Evolutionary conservation across 495 filamentous ascomycete species (phyloP).

Genomic region (Cercophora newfieldiana): DNA sequence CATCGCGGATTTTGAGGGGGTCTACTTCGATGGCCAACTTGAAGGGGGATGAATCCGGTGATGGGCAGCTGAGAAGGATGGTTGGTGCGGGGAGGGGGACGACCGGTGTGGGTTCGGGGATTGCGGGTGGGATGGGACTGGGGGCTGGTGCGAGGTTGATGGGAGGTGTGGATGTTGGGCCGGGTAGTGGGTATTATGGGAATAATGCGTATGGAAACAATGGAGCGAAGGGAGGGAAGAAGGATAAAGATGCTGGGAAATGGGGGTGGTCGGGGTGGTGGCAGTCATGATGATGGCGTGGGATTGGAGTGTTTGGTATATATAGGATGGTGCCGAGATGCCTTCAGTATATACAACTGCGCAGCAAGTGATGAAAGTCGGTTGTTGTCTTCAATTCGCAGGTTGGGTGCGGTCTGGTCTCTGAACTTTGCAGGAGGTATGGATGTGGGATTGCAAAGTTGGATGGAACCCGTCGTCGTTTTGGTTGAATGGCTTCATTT

Average conservation of each 20-base stretch:
- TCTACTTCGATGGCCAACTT: background rate
- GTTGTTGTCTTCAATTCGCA: too few species aligned
- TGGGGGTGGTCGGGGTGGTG: constrained; percentile 27
- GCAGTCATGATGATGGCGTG: constrained; percentile 5
- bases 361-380: background rate
- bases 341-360: background rate
- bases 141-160: background rate
- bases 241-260: constrained; percentile 21
- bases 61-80: background rate
- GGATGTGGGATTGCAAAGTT: too few species aligned
- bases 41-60: background rate
- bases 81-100: background rate
- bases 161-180: background rate
- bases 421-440: too few species aligned
- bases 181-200: background rate
- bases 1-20: background rate
- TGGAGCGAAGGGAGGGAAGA: constrained; percentile 10
- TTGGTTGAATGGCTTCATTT: too few species aligned
- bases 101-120: background rate
- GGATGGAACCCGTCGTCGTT: too few species aligned
- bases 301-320: background rate
- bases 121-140: constrained; percentile 3
- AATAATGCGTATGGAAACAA: constrained; percentile 1
- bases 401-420: too few species aligned
- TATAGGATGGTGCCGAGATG: background rate